These are phyloP conservation scores for Lyophyllum decastes DNA, from an alignment of 768 basidiomycete species.

Conservation along the genomic window DNA sequence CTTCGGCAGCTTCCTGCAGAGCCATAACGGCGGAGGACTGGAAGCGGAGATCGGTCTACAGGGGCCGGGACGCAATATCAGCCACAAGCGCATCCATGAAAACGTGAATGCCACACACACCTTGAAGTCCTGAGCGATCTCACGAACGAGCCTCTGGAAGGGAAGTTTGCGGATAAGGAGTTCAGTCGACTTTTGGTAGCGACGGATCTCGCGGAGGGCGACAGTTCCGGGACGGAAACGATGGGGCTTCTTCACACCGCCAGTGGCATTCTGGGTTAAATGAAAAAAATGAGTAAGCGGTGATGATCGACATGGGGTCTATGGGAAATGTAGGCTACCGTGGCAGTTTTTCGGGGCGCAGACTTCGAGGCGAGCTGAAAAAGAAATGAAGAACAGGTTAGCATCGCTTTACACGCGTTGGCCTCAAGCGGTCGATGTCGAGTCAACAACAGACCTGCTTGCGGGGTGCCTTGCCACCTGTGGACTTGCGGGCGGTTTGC, in stretches of 20 bases:
- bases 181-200: conserved; percentile 85
- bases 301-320: neutral
- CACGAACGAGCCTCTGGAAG: conserved; percentile 80
- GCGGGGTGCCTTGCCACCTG: conserved; percentile 20
- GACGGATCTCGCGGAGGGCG: conserved; percentile 81
- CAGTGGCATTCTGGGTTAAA: conserved; percentile 11
- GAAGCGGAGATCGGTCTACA: conserved; percentile 25
- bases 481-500: conserved; percentile 21
- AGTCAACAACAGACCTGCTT: conserved; percentile 12
- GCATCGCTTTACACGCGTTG: neutral
- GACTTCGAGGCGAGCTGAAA: conserved; percentile 18
- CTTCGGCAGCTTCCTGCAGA: conserved; percentile 22
- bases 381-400: neutral
- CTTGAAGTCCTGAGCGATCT: conserved; percentile 75
- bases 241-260: conserved; percentile 39
- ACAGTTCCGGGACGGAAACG: conserved; percentile 80
- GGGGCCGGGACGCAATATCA: neutral
- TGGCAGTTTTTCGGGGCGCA: conserved; percentile 16
- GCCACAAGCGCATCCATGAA: neutral
- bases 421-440: neutral
- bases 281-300: neutral
- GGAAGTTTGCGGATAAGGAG: conserved; percentile 84
- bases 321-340: neutral
- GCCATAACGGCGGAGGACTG: conserved; percentile 24
- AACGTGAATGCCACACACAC: conserved; percentile 31